Evolutionary conservation across 805 yeast genomes (phyloP).

Genomic region (Nakazawaea wickerhamii): DNA sequence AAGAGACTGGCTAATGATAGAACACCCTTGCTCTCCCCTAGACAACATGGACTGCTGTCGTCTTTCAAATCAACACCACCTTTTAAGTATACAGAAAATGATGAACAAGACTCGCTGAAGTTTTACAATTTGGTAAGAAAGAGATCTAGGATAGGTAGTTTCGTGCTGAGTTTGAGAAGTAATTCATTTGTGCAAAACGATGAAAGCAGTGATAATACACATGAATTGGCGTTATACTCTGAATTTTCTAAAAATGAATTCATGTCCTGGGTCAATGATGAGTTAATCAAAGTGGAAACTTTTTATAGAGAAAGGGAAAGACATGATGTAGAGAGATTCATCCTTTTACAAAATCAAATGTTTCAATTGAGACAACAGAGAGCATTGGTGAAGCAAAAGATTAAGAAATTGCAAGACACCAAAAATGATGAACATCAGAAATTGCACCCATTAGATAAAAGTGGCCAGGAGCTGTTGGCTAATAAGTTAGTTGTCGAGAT

Average conservation of each 20-base stretch:
- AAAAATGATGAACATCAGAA: constrained; percentile 9
- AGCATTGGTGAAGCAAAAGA: constrained; percentile 19
- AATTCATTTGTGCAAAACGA: constrained; percentile 11
- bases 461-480: not conserved
- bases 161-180: constrained; percentile 17
- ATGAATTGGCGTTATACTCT: constrained; percentile 17
- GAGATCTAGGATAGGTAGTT: constrained; percentile 21
- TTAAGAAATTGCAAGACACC: not conserved
- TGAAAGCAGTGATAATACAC: constrained; percentile 10
- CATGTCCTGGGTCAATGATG: constrained; percentile 59
- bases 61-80: constrained; percentile 9
- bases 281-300: constrained; percentile 51
- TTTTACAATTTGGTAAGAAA: constrained; percentile 13
- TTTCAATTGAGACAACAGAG: constrained; percentile 55
- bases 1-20: constrained; percentile 18
- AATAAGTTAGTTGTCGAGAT: not conserved
- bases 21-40: constrained; percentile 24
- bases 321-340: constrained; percentile 53
- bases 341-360: constrained; percentile 63
- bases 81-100: not conserved
- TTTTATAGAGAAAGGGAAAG: constrained; percentile 60
- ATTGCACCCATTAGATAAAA: not conserved
- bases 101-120: not conserved
- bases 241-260: constrained; percentile 44
- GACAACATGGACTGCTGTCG: constrained; percentile 1